phyloP scores from a whole-genome alignment of 2,329 filamentous ascomycete species.

The Magnaporthales sp. region DNA sequence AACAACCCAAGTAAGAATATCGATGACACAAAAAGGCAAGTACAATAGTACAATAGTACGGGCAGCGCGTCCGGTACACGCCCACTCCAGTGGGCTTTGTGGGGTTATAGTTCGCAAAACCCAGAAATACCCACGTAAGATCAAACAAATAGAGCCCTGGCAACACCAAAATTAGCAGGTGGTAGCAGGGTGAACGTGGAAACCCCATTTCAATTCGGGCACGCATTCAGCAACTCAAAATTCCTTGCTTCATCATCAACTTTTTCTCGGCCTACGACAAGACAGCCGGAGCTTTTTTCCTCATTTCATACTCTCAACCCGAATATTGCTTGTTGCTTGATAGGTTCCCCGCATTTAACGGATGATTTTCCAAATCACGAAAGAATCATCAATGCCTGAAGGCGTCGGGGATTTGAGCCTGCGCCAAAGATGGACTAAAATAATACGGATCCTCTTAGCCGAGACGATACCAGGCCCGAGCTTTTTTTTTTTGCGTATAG shows the following conservation, averaged over 20 bases:
- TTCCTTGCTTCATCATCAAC: neutral
- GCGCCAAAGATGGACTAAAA: neutral
- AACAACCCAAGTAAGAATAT: neutral
- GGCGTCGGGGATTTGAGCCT: neutral
- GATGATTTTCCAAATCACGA: neutral
- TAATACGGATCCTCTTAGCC: neutral
- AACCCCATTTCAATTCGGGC: neutral
- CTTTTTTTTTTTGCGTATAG: too few species aligned
- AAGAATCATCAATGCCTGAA: too few species aligned
- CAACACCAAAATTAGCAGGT: neutral
- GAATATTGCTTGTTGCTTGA: too few species aligned
- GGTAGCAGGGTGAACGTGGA: neutral
- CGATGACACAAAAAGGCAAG: neutral
- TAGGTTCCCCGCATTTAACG: neutral
- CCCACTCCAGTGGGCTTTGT: neutral
- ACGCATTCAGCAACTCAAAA: neutral
- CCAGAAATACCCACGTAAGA: neutral
- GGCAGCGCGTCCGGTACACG: neutral
- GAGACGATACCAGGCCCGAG: neutral
- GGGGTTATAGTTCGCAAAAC: neutral
- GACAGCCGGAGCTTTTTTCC: too few species aligned
- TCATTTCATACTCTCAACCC: neutral
- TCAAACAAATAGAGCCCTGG: neutral
- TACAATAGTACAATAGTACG: neutral
- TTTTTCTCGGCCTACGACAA: neutral